Percentiles rank a stretch among this genome's conserved stretches.
phyloP scores from a whole-genome alignment of 345 rosid genomes.

The Noccaea bulbosa region DNA sequence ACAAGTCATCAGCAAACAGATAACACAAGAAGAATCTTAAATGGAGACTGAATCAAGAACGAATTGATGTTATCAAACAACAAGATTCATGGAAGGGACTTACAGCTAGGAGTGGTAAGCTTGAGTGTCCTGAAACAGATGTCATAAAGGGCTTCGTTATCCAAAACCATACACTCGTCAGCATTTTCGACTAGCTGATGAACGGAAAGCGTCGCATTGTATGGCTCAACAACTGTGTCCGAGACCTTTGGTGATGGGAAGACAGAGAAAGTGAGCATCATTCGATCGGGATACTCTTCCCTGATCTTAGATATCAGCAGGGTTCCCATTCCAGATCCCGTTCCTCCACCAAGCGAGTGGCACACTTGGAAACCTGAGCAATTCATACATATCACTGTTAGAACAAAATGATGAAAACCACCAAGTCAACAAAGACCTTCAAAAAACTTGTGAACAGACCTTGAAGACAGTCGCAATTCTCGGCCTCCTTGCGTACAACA shows the following conservation, averaged over 20 bases:
- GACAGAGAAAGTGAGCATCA: slow-evolving; percentile 88
- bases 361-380: slow-evolving; percentile 78
- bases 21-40: neutral
- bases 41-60: neutral
- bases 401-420: neutral
- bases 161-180: slow-evolving; percentile 88
- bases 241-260: slow-evolving; percentile 90
- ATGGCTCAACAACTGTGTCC: slow-evolving; percentile 81
- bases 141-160: slow-evolving; percentile 80
- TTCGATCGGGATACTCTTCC: slow-evolving; percentile 79
- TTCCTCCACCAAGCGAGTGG: slow-evolving; percentile 83
- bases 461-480: slow-evolving; percentile 80
- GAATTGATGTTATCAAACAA: neutral
- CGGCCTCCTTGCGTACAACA: slow-evolving; percentile 79
- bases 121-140: slow-evolving; percentile 84
- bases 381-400: neutral
- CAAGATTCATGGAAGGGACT: slow-evolving; percentile 34
- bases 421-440: neutral
- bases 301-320: slow-evolving; percentile 73
- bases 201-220: slow-evolving; percentile 79
- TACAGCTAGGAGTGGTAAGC: slow-evolving; percentile 87
- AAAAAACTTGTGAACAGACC: slow-evolving; percentile 40
- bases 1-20: slow-evolving; percentile 16
- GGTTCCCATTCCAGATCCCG: slow-evolving; percentile 87
- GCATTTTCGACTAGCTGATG: slow-evolving; percentile 86